Base-by-base conservation (phyloP, 208 protist genomes). In the Leishmania tarentolae region DNA sequence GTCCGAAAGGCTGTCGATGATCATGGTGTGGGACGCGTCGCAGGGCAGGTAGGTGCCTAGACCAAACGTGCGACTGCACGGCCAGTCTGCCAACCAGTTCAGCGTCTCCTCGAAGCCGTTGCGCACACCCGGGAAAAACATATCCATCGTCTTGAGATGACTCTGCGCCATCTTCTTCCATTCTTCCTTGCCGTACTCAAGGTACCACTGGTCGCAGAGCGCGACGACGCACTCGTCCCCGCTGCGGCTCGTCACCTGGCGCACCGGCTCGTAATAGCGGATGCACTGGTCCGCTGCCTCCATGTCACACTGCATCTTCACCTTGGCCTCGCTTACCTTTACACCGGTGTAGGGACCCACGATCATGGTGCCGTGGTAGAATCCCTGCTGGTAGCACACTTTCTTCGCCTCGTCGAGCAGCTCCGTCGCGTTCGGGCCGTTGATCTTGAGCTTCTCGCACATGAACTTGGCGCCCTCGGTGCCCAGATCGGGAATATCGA, bases 1-100 rank as follows among this genome's bases (percentile, higher is more conserved):
- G 91, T 99, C 99, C 73, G 98, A 99, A 0, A 99, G 95, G 59
- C 98, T 99, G 88, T 99, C 99, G 83, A 99, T 99, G 21, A 99
- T 87, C 89, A 98, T 99, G 79, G 96, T 87, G 78, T 92, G 84
- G 19, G 72, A 81, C 46, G 89, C 86, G 79, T 97, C 93, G 94
- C 98, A 99, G 66, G 99, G 99, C 0, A 99, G 86, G 71, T 94
- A 91, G 61, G 99, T 99, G 69, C 99, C 99, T 7, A 99, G 94
- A 71, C 99, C 99, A 88, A 99, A 99, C 31, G 94, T 98, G 83
- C 99, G 96, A 71, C 99, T 99, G 88, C 99, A 99, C 31, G 98
- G 99, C 99, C 99, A 99, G 84, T 99, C 96, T 8, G 95, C 87
- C 44, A 99, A 93, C 99, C 99, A 99, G 76, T 98, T 98, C 35